Evolutionary conservation across 2,329 filamentous ascomycete genomes (phyloP), one percentile per base, ranked within the genome.

Genomic region (Cordyceps cicadae): DNA sequence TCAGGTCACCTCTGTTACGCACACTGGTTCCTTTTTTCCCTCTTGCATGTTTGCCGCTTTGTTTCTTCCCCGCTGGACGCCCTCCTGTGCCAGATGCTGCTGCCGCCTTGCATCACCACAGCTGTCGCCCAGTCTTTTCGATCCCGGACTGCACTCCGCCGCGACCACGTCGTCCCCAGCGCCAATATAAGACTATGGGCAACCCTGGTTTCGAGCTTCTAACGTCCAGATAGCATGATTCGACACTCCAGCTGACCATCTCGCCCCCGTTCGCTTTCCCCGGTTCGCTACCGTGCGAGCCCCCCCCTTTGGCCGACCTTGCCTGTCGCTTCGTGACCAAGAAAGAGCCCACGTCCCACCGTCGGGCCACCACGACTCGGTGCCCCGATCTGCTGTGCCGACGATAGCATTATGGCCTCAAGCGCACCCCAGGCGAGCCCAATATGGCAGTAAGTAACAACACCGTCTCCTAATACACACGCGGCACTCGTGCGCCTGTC

Each of bases 401-500:
- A 55, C 54, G 37, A 55, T 24, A n/a, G 46, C 52, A 49, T 52
- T 60, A 51, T 61, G 55, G 65, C 63, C 54, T 64, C 67, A 50
- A 41, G 46, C 32, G 61, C 65, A 61, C 54, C 65, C 49, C 70
- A 70, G 65, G 74, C 75, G 62, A 70, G 69, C 67, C 68, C 73
- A 63, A 66, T 69, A 60, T 76, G 74, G 75, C 73, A 73, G 74
- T 76, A 71, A 68, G 74, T 72, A 45, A 17, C 32, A 34, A 26
- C 21, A 19, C 39, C 14, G 19, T 21, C 19, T 15, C 41, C 37
- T 3, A 14, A 11, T 39, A 15, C 41, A n/a, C 11, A 8, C 17
- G 57, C 19, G 7, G 7, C 52, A 17, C 32, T 26, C 43, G 24
- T 54, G 41, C 54, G 50, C 41, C 14, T 41, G 15, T 48, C 14